Base-by-base conservation (phyloP, 805 yeast genomes). In the Suhomyces vadensis region DNA sequence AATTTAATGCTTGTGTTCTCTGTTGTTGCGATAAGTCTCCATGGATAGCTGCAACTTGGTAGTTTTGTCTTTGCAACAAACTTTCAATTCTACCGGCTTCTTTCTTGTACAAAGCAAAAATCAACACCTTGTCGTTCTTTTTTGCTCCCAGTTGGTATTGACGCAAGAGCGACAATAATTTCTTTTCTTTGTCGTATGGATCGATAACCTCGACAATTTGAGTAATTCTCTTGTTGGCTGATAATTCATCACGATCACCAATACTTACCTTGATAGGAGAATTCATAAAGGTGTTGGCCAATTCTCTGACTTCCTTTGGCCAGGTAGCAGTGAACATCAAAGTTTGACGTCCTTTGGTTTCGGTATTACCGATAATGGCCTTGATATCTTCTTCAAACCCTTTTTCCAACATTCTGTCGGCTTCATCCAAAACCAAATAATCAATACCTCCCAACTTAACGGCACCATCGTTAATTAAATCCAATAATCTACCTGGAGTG, bases 261-360 rank as follows among this genome's bases (percentile, higher is more conserved):
- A 94, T 86, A 35, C 94, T 83, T 33, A 94, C 87, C 65, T 87
- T 90, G 39, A 89, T 88, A n/a, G 97, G 95, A 22, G 64, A 53
- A 17, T 77, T 79, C 95, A 94, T 87, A 67, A 85, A 94, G 5
- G 85, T 78, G 14, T 82, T 61, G 6, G 99, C 99, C 50, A 94
- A 76, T 51, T 89, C 95, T 61, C 98, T 83, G 26, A 94, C 98
- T 69, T 92, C 96, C 57, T 87, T 87, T n/a, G 99, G 99, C 99
- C 99, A 94, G 1, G 99, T 94, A n/a, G 99, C 99, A 7, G 99
- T 92, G 69, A 94, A 94, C 98, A 94, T 94, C 51, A 94, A 75
- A 0, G 99, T 94, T 68, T 92, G 98, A 71, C 98, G 77, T 22
- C 75, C 57, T 8, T 43, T 31, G 19, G 52, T 40, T 19, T 78